Base-by-base conservation (phyloP, 2,329 filamentous ascomycete genomes). In the Fusarium concolor region DNA sequence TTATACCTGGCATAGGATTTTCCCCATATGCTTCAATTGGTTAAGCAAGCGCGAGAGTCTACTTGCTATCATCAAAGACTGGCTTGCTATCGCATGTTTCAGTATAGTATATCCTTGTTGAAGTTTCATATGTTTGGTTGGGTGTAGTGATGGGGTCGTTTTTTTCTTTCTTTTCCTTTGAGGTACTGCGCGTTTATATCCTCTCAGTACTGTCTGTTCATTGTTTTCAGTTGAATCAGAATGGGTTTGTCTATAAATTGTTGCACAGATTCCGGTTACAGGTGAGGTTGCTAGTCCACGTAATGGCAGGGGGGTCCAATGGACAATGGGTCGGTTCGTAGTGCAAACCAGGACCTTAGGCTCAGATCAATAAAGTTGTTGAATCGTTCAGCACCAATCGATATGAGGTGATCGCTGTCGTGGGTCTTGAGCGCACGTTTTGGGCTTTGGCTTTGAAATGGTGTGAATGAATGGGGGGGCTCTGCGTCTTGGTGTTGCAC, bases 381-480 rank as follows among this genome's bases (percentile, higher is more conserved):
- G 56, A 38, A 41, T 29, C 38, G 20, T 28, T 63, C 17, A 41
- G 56, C 52, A 51, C 70, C 70, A 72, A 72, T 72, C 67, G 55
- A 72, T 65, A 72, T 72, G 70, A 67, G 65, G 70, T 72, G 70
- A 72, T 72, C 56, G 37, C 26, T 42, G 22, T 41, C 62, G 67
- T 72, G 70, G 69, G 65, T 67, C 69, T 28, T 45, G 3, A 37
- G 14, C 39, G 46, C 29, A 29, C 37, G 12, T 39, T 53, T 42
- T 39, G 26, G 33, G 44, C n/a, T 35, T 60, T 71, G 50, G n/a
- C 42, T 22, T 35, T 33, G 24, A 43, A 28, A 56, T 41, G 57
- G 54, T 57, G 67, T 57, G 58, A 52, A 58, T 69, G 54, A 52
- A 55, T 49, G 56, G 65, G 29, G 56, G 65, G 29, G 29, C 29